phyloP scores from a whole-genome alignment of 2,329 filamentous ascomycete species.

The Lasiodiplodia gonubiensis region DNA sequence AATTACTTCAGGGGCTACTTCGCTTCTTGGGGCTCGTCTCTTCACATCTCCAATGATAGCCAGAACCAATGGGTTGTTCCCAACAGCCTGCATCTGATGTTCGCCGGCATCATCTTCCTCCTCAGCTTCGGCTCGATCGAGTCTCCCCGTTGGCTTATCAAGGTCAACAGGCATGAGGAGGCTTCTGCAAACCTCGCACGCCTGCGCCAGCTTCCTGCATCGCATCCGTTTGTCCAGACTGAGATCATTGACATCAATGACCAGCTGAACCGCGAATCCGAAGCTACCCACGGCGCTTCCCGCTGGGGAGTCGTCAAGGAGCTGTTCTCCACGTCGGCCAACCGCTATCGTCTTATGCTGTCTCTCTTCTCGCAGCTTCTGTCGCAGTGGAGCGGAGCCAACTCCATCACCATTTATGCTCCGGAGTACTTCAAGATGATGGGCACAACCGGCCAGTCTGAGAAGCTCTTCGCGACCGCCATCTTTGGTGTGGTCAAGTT shows the following conservation, averaged over 20 bases:
- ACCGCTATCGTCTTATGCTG: conserved; percentile 75
- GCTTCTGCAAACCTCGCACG: conserved; percentile 62
- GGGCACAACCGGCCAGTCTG: conserved; percentile 70
- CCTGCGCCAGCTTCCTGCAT: conserved; percentile 64
- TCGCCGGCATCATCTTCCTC: conserved; percentile 72
- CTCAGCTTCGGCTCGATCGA: conserved; percentile 73
- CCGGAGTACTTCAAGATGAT: conserved; percentile 74
- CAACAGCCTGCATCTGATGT: conserved; percentile 77
- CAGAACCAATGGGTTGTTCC: conserved; percentile 65
- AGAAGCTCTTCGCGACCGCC: conserved; percentile 74
- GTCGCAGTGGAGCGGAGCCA: conserved; percentile 75
- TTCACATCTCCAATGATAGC: conserved; percentile 57
- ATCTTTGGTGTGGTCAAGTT: conserved; percentile 81
- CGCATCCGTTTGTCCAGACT: conserved; percentile 65
- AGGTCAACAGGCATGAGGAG: conserved; percentile 64
- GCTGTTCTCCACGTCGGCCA: conserved; percentile 69
- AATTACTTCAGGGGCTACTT: conserved; percentile 65
- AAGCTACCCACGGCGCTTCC: conserved; percentile 71
- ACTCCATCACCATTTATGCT: conserved; percentile 77
- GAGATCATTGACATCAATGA: conserved; percentile 70
- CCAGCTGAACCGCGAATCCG: conserved; percentile 72
- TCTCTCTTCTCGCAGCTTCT: conserved; percentile 72
- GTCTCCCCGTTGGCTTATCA: conserved; percentile 74
- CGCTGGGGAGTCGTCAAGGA: conserved; percentile 71
- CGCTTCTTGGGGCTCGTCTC: conserved; percentile 62